Percentiles rank a stretch among this genome's conserved stretches.
phyloP scores from a whole-genome alignment of 2,329 filamentous ascomycete genomes.

The Aspergillus sp. region DNA sequence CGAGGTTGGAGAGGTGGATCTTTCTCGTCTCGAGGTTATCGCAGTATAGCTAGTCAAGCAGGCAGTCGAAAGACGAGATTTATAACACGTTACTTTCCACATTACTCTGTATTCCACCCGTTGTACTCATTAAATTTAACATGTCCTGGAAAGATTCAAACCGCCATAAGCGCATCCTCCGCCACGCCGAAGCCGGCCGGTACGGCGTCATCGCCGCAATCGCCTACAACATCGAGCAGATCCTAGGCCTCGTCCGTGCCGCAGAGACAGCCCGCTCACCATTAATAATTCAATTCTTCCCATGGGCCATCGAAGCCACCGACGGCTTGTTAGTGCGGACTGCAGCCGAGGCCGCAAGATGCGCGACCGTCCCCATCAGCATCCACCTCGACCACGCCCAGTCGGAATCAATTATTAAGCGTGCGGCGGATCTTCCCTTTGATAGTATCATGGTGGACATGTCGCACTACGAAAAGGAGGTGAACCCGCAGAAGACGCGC shows the following conservation, averaged over 20 bases:
- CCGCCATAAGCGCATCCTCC: constrained; percentile 45
- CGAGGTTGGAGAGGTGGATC: too few relatives aligned
- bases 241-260: constrained; percentile 67
- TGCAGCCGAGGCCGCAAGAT: constrained; percentile 56
- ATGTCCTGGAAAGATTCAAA: too few relatives aligned
- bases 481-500: constrained; percentile 65
- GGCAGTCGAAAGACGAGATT: too few relatives aligned
- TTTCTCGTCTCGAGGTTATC: too few relatives aligned
- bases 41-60: too few relatives aligned
- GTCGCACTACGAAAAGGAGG: constrained; percentile 69
- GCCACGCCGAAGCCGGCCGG: constrained; percentile 54
- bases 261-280: constrained; percentile 67
- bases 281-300: constrained; percentile 71
- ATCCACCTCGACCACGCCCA: constrained; percentile 69
- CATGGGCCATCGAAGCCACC: constrained; percentile 70
- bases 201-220: constrained; percentile 64
- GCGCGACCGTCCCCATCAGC: constrained; percentile 59
- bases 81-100: too few relatives aligned
- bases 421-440: constrained; percentile 62
- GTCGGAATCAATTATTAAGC: constrained; percentile 61
- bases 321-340: constrained; percentile 56
- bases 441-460: constrained; percentile 79
- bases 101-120: too few relatives aligned
- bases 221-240: constrained; percentile 69
- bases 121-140: too few relatives aligned